Conservation (phyloP, 306 rosid genomes). For the Alnus rubra region DNA sequence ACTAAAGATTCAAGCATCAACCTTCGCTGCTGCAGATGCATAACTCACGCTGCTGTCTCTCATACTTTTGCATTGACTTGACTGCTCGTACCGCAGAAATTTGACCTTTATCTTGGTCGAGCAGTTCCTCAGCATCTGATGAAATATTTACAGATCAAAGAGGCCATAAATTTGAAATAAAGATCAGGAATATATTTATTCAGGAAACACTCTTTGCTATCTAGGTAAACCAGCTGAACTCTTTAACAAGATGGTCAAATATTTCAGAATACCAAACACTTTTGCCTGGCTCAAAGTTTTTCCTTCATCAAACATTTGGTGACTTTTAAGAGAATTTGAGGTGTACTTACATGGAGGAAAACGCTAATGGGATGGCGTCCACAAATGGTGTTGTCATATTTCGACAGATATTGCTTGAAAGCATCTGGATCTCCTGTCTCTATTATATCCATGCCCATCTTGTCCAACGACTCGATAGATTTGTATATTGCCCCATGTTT, state of each 20-base stretch:
- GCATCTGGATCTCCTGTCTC: constrained; percentile 94
- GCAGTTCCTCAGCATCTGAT: constrained; percentile 81
- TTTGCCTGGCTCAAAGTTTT: not conserved
- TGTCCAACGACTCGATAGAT: constrained; percentile 92
- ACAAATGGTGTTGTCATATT: constrained; percentile 90
- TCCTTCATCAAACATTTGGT: constrained; percentile 6
- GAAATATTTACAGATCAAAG: not conserved
- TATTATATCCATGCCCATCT: constrained; percentile 95
- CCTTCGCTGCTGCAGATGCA: constrained; percentile 94
- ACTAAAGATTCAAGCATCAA: constrained; percentile 54
- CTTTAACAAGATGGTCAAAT: not conserved
- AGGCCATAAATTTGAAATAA: not conserved
- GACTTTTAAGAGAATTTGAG: constrained; percentile 1
- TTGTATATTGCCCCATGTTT: constrained; percentile 85
- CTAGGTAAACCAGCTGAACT: not conserved
- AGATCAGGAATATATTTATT: not conserved
- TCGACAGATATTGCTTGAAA: constrained; percentile 69
- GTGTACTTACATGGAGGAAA: constrained; percentile 86
- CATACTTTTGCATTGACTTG: constrained; percentile 75
- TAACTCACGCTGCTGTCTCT: constrained; percentile 96
- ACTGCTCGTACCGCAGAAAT: constrained; percentile 90
- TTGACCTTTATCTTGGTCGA: constrained; percentile 65
- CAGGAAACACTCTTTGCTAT: not conserved
- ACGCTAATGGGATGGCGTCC: constrained; percentile 97
- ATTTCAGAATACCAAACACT: not conserved